Evolutionary conservation across 257 asterid species (phyloP), one percentile per base, ranked within the genome.

Genomic region (Penstemon newberryi): DNA sequence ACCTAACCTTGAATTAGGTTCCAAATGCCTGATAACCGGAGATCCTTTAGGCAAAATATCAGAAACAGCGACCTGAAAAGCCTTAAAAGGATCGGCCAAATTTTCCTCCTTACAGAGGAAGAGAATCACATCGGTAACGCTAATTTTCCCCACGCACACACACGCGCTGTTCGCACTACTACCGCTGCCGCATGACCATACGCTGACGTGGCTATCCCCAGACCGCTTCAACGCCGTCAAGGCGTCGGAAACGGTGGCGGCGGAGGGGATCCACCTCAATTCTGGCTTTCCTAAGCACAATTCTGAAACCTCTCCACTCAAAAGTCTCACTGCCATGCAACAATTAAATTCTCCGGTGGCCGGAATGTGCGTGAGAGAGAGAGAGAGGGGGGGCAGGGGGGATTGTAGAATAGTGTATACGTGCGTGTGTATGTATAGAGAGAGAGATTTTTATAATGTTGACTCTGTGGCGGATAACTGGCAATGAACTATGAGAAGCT

Each of bases 221-320:
- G 85, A 81, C 42, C 71, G 70, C 68, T 79, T 87, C 71, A 91
- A 76, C 66, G 73, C 80, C 60, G 84, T 15, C 65, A 87, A 66
- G 56, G 89, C 90, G 57, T 84, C 87, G 12, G 82, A 66, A 37
- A 90, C 44, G 41, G 92, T 73, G 57, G 86, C 65, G 72, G 40
- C 61, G 4, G 78, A 77, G 8, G 86, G 52, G 12, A 91, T 72
- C 77, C 86, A 79, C 79, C 68, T 82, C 45, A 91, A 72, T 47
- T 82, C 83, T 73, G 97, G 97, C 76, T 89, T 91, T 51, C 96
- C 97, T 46, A 91, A 71, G 79, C 96, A 89, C 76, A 91, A 80
- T 52, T 89, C 97, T 15, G 95, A 87, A 9, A 87, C 75, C 47
- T 85, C 95, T 69, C 75, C 83, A 73, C 75, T 77, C 81, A 91